Percentiles rank a stretch among this genome's conserved stretches.
phyloP scores from a whole-genome alignment of 768 basidiomycete genomes.

The Tephrocybe sp. region DNA sequence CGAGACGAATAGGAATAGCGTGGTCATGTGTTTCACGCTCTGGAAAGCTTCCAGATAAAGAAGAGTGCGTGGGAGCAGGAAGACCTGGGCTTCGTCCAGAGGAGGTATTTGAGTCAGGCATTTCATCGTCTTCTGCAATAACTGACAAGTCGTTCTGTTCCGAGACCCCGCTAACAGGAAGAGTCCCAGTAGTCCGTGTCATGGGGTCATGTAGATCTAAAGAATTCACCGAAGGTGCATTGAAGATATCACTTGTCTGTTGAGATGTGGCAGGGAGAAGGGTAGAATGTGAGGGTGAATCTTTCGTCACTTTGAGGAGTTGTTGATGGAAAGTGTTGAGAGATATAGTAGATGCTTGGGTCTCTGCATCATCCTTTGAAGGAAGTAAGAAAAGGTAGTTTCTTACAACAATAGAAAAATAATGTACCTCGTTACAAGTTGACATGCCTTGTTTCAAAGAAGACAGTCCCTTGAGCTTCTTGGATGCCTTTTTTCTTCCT shows the following conservation, averaged over 20 bases:
- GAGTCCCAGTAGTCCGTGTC: neutral
- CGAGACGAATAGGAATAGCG: neutral
- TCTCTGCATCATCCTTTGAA: slow-evolving; percentile 29
- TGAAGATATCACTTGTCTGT: neutral
- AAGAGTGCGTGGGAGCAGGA: neutral
- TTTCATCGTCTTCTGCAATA: slow-evolving; percentile 72
- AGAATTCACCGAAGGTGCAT: neutral
- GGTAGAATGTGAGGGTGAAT: slow-evolving; percentile 1
- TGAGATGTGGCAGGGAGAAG: neutral
- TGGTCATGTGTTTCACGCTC: neutral
- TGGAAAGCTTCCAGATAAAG: neutral
- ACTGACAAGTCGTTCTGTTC: slow-evolving; percentile 56
- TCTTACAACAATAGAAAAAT: neutral
- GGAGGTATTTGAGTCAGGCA: slow-evolving; percentile 36
- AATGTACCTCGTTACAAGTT: slow-evolving; percentile 43
- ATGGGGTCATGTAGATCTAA: neutral
- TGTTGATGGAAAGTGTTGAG: slow-evolving; percentile 47
- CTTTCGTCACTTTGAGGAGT: slow-evolving; percentile 32
- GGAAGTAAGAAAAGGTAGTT: neutral
- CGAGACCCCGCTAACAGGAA: slow-evolving; percentile 8
- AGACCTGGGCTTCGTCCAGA: neutral
- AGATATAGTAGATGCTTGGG: slow-evolving; percentile 38
- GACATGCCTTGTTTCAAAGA: slow-evolving; percentile 44
- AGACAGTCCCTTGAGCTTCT: slow-evolving; percentile 40
- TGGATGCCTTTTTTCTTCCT: slow-evolving; percentile 61